Base-by-base conservation (phyloP, 768 basidiomycete genomes). In the Amanita jacksonii region DNA sequence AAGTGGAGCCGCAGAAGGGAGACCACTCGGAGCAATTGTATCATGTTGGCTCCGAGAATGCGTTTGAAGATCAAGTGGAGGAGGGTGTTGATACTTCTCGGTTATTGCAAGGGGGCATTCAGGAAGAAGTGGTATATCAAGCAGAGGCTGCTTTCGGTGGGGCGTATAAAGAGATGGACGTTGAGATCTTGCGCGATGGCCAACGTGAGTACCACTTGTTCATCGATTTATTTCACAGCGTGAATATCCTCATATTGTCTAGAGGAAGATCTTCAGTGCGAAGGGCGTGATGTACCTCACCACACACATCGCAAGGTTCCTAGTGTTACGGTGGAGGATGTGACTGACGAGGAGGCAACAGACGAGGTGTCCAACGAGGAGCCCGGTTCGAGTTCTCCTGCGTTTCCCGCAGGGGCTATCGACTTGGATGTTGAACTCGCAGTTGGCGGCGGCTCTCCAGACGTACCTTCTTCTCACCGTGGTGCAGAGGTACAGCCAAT, bases 341-440 rank as follows among this genome's bases (percentile, higher is more conserved):
- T 27, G 19, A 25, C 43, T 3, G 33, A 44, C 18, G 43, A 44
- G 18, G 43, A 36, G 20, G 35, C 43, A 36, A 9, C 33, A 19
- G 24, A 36, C 25, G 33, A 44, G 35, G 33, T 24, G 8, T 33
- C 9, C 19, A 27, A 24, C 8, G 34, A 50, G 25, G 41, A 45
- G n/a, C 38, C 38, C n/a, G 28, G 20, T 8, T 37, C 33, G 10
- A 38, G 23, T 18, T 41, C 41, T 22, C 47, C 49, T 5, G 49
- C 49, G n/a, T 18, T 57, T 16, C 59, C 57, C 10, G 49, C 60
- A 9, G 57, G 57, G n/a, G 58, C 58, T 10, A 60, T 57, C 38
- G 59, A 60, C 36, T 47, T 59, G 25, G 55, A 46, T 32, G 38
- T 53, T 10, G 36, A 45, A 22, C 16, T 19, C 19, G 20, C 36